Evolutionary conservation across 805 yeast genomes (phyloP).

Genomic region (Zygosaccharomyces gambellarensis): DNA sequence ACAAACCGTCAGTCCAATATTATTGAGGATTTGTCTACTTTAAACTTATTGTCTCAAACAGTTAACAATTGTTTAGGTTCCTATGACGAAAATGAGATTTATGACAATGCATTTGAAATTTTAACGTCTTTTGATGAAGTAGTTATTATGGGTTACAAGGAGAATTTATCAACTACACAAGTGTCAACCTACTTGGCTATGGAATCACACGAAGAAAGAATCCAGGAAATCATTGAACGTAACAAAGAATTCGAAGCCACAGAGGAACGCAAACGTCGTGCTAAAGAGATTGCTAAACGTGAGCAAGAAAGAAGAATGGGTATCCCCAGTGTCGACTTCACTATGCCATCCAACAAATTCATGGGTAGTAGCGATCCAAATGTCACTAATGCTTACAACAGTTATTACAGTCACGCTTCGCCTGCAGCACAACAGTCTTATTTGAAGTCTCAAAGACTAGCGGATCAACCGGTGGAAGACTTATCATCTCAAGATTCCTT

Average conservation of each 20-base stretch:
- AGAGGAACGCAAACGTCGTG: conserved; percentile 93
- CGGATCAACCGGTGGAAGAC: conserved; percentile 9
- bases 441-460: conserved; percentile 17
- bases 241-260: conserved; percentile 96
- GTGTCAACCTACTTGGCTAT: conserved; percentile 86
- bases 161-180: conserved; percentile 75
- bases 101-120: conserved; percentile 81
- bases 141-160: conserved; percentile 83
- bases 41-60: conserved; percentile 78
- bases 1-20: conserved; percentile 90
- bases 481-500: conserved; percentile 5
- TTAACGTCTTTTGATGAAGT: conserved; percentile 92
- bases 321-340: conserved; percentile 30
- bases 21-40: conserved; percentile 88
- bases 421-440: conserved; percentile 38
- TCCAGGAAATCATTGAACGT: conserved; percentile 94
- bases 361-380: conserved; percentile 31
- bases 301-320: conserved; percentile 44
- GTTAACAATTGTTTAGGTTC: conserved; percentile 67
- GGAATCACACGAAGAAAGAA: conserved; percentile 98
- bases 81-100: conserved; percentile 77
- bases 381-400: conserved; percentile 36
- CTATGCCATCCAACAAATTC: conserved; percentile 22
- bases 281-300: conserved; percentile 80
- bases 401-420: conserved; percentile 36